Conservation (phyloP, 1,284 basidiomycete species). For the Uromyces viciae-fabae region DNA sequence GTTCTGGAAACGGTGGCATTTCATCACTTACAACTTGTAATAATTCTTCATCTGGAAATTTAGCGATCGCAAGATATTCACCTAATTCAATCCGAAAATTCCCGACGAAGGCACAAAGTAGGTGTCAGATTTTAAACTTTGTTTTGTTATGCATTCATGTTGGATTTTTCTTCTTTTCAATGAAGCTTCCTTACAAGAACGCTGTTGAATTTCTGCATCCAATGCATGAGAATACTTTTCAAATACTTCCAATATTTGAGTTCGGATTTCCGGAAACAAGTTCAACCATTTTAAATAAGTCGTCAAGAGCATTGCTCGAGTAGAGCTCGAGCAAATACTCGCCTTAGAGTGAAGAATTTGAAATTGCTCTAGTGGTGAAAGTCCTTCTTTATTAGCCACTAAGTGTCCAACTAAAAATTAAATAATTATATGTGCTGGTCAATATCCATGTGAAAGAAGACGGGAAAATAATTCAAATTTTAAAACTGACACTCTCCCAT, state of each 20-base stretch:
- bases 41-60: constrained; percentile 76
- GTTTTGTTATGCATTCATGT: not conserved
- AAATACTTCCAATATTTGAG: constrained; percentile 87
- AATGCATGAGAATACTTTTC: constrained; percentile 96
- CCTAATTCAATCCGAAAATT: not conserved
- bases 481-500: constrained; percentile 68
- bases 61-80: constrained; percentile 84
- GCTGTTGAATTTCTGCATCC: constrained; percentile 96
- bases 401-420: constrained; percentile 66
- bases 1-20: constrained; percentile 96
- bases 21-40: constrained; percentile 94
- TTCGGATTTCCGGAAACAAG: constrained; percentile 96
- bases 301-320: constrained; percentile 84
- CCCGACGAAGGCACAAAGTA: too few relatives aligned
- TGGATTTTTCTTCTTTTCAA: constrained; percentile 45
- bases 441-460: not conserved
- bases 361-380: constrained; percentile 92
- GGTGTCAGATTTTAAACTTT: not conserved
- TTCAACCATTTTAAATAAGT: constrained; percentile 99
- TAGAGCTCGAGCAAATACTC: constrained; percentile 86
- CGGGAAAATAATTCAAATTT: not conserved
- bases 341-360: constrained; percentile 90
- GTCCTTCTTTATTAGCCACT: constrained; percentile 88
- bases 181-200: constrained; percentile 66
- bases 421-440: not conserved